Base-by-base conservation (phyloP, 2,329 filamentous ascomycete species). In the Cytospora paraplurivora region DNA sequence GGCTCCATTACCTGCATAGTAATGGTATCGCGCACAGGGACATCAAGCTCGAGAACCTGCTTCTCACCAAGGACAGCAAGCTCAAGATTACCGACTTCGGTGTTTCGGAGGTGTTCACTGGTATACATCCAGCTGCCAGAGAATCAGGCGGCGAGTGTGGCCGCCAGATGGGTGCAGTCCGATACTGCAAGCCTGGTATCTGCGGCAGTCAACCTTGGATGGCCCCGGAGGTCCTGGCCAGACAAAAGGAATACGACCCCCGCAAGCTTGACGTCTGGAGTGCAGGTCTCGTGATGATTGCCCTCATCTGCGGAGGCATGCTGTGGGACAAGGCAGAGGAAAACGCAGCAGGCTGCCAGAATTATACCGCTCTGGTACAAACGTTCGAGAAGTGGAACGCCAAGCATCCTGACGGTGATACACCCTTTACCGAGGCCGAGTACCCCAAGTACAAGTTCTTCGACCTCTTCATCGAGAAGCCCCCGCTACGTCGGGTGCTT, bases 41-140 rank as follows among this genome's bases (percentile, higher is more conserved):
- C 70, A 90, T 96, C 78, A 96, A 97, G 76, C 83, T 93, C 12
- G 93, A 96, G 74, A 96, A 97, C 70, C 79, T 96, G 32, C 82
- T 96, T 37, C 83, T 97, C 65, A 90, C 88, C 54, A 87, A 86
- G 69, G 86, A 92, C 64, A 92, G 92, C 72, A 89, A 92, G 74
- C 81, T 96, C 62, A 96, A 96, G 77, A 93, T 97, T 65, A 93
- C 92, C 56, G 93, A 97, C 74, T 96, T 97, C 77, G 93, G 93
- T 59, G 91, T 94, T 15, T 93, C 91, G 0, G 91, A 95, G 73
- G 90, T 96, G 19, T 96, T 96, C 72, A 86, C 83, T 60, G 92
- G 92, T 47, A 88, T 88, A 57, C 92, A 96, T 74, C 92, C 92
- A 0, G 92, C 92, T 35, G 77, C 93, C 49, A 84, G 90, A 65